Evolutionary conservation across 257 asterid genomes (phyloP), one percentile per base, ranked within the genome.

Genomic region (Primulina eburnea): DNA sequence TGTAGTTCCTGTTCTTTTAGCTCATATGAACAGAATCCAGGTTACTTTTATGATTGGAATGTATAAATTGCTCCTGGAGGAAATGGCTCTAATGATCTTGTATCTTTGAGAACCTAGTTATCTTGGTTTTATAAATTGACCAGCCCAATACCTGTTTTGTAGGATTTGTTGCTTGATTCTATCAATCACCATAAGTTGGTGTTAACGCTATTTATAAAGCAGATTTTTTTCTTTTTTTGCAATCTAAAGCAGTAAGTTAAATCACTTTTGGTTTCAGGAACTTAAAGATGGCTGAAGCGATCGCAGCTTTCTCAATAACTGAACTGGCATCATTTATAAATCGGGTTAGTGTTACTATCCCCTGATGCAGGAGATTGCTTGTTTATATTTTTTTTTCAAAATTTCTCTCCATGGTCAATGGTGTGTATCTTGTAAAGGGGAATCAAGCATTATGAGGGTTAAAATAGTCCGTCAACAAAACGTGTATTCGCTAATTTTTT

Each of bases 311-410:
- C 80, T 80, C 79, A 56, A 18, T 64, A 35, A 68, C 71, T 58
- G 79, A 67, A 21, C 81, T 65, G 75, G 53, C 81, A 7, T 63
- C 75, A 28, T 52, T 73, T 69, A 57, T 79, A 63, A 73, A 70
- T 70, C 79, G 77, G 71, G 89, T 84, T 76, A 77, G 88, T 77
- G 18, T 34, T 50, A 34, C 69, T 74, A 57, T 67, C 71, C 66
- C 5, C 47, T 63, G 47, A 26, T 66, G 43, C 60, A 20, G 21
- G 60, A 68, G 56, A 53, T 67, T 68, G 47, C 62, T 73, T 47
- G 71, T 18, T 65, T 53, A 34, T 18, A 38, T 58, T 34, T 17
- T 65, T 21, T 55, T 56, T 21, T 4, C 10, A 11, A 32, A 32
- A 16, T 2, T 17, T 28, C 30, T 28, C 30, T 28, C 30, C 30